phyloP scores from a whole-genome alignment of 176 grass and related monocot genomes.

The Oryza nivara region DNA sequence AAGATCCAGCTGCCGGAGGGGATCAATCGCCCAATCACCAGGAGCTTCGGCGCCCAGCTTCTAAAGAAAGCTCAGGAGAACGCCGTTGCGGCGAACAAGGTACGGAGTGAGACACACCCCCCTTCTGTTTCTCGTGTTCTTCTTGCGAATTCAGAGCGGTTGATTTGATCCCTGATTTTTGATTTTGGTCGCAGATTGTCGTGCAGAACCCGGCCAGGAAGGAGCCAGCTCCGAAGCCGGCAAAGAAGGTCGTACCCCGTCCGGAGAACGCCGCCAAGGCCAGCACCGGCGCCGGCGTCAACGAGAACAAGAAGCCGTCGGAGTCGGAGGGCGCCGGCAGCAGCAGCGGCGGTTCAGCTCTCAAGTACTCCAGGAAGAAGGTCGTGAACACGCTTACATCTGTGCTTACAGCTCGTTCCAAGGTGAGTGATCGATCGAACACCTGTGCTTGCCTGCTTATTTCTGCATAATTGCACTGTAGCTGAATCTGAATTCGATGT shows the following conservation, averaged over 20 bases:
- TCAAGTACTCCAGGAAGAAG: constrained; percentile 58
- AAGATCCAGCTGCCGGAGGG: constrained; percentile 45
- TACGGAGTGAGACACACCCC: constrained; percentile 5
- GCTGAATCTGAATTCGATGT: not conserved
- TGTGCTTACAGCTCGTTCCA: constrained; percentile 82
- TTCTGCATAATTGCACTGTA: not conserved
- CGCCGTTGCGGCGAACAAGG: constrained; percentile 49
- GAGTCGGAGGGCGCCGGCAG: not conserved
- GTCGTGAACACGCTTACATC: constrained; percentile 59
- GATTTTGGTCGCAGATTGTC: not conserved
- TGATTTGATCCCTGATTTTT: not conserved
- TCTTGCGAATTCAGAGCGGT: not conserved
- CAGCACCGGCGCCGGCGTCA: not conserved
- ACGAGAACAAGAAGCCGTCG: constrained; percentile 11
- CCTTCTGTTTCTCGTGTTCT: not conserved
- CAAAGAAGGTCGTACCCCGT: constrained; percentile 33
- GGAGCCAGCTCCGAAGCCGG: constrained; percentile 13
- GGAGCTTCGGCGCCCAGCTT: constrained; percentile 70
- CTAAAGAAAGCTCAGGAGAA: constrained; percentile 57
- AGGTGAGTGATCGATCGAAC: constrained; percentile 48
- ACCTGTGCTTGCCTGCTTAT: not conserved
- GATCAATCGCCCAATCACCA: constrained; percentile 56
- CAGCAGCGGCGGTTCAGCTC: not conserved
- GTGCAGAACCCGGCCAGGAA: constrained; percentile 54
- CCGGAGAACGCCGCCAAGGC: constrained; percentile 44